Conservation (phyloP, 169 alveolate genomes). For the Perkinsus chesapeaki region DNA sequence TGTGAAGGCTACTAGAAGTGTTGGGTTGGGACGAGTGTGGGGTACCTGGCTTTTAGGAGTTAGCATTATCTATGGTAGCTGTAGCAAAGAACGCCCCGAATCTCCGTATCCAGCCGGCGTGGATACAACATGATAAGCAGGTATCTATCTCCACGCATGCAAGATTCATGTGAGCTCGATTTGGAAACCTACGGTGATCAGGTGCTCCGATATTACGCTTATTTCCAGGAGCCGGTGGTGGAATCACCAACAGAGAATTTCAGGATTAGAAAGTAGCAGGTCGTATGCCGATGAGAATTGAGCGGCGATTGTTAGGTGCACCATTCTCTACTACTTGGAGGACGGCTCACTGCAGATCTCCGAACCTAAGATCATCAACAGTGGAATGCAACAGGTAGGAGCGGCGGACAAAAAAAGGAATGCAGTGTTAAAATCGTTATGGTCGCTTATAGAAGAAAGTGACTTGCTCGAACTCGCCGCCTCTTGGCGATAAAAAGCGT, state of each 20-base stretch:
- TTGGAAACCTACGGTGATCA: conserved; percentile 61
- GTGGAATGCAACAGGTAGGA: conserved; percentile 28
- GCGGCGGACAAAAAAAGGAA: too few species aligned
- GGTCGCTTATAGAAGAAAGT: too few species aligned
- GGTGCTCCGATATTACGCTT: conserved; percentile 57
- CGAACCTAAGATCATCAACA: conserved; percentile 61
- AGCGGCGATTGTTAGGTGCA: background rate
- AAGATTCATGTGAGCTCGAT: too few species aligned
- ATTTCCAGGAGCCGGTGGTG: conserved; percentile 66
- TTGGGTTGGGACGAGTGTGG: background rate
- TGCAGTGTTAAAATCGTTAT: too few species aligned
- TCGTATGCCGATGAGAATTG: background rate
- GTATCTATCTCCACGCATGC: too few species aligned
- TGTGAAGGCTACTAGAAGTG: background rate
- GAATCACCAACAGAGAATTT: conserved; percentile 66
- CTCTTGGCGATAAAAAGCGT: too few species aligned
- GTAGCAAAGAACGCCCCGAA: background rate
- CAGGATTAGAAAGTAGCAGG: conserved; percentile 57
- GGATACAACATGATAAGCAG: conserved; percentile 16
- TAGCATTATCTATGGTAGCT: background rate
- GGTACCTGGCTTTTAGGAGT: background rate
- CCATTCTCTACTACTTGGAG: conserved; percentile 57
- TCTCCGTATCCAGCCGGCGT: background rate
- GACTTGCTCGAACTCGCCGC: too few species aligned
- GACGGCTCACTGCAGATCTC: conserved; percentile 67